A percentile compares a stretch with the other conserved stretches of the same genome.
These are phyloP conservation scores for Lineolata rhizophorae DNA, from an alignment of 495 filamentous ascomycete genomes.

Conservation along the genomic window DNA sequence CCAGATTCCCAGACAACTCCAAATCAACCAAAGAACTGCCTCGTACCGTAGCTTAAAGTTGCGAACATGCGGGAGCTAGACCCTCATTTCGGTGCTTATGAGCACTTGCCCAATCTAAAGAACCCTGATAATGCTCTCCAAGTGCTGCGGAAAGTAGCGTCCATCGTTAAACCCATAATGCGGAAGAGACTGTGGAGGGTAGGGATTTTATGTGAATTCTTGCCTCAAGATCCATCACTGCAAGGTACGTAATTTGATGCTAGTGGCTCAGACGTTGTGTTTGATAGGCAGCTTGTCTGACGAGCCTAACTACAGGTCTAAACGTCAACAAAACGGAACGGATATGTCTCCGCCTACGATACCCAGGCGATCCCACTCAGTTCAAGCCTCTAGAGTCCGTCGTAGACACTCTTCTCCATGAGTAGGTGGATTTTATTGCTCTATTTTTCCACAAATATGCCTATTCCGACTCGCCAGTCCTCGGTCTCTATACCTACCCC, in stretches of 20 bases:
- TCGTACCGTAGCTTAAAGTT: too few species aligned
- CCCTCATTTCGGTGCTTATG: slow-evolving; percentile 49
- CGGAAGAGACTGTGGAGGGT: slow-evolving; percentile 64
- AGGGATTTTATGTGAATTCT: slow-evolving; percentile 63
- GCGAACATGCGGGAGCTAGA: slow-evolving; percentile 32
- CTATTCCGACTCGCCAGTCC: too few species aligned
- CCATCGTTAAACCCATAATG: slow-evolving; percentile 92
- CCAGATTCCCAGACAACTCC: too few species aligned
- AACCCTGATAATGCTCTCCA: slow-evolving; percentile 60
- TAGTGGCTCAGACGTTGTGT: too few species aligned
- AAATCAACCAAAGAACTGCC: too few species aligned
- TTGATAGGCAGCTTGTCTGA: neutral
- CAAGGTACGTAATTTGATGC: too few species aligned
- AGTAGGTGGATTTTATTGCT: too few species aligned
- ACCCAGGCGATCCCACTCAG: slow-evolving; percentile 47
- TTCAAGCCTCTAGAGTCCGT: slow-evolving; percentile 68
- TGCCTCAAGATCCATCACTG: slow-evolving; percentile 49
- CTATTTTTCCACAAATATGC: neutral
- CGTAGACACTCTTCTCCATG: slow-evolving; percentile 85
- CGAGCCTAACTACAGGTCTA: slow-evolving; percentile 25
- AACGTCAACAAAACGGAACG: slow-evolving; percentile 57
- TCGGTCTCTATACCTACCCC: too few species aligned
- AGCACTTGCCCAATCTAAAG: slow-evolving; percentile 52
- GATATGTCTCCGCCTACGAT: slow-evolving; percentile 68
- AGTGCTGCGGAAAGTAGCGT: slow-evolving; percentile 64